Base-by-base conservation (phyloP, 768 basidiomycete genomes). In the Strobilomyces confusus region DNA sequence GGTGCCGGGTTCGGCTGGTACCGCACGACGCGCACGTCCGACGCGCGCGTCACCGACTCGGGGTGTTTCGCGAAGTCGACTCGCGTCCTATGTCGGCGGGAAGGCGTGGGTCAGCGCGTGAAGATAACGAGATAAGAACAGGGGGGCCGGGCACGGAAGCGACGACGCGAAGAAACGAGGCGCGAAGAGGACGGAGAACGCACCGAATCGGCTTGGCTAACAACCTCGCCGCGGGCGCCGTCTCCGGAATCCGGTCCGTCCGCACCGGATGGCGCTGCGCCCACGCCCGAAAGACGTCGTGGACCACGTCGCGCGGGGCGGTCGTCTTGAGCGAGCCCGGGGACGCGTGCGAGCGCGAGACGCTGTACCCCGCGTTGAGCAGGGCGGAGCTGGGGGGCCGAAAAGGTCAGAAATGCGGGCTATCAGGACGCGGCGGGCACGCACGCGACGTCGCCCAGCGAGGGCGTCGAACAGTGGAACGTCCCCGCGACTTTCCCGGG, bases 251-350 rank as follows among this genome's bases (percentile, higher is more conserved):
- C 49, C 93, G 95, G 48, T 87, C 84, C 78, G 84, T 81, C 61
- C 84, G 87, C 25, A 97, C 89, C 0, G 95, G 92, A 62, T 94
- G 77, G 0, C 63, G 70, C 64, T 91, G 88, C 52, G 92, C 80
- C 83, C 86, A 95, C n/a, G 82, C 83, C 5, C 95, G 82, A 65
- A 86, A 87, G 45, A 97, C 73, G 62, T 95, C 94, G 64, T 89
- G 83, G 9, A 98, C 69, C 55, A 86, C 84, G 25, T 72, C 63
- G 32, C 82, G 77, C 3, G 85, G 75, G 3, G 92, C 95, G 19
- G 83, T 79, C 17, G 97, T 97, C 75, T 98, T 98, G 52, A 99
- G 69, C 9, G 93, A 95, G 0, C 97, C 97, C 5, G 92, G 70
- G 19, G 77, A 78, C 1, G 95, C 92, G 70, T 98, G 97, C 0